A percentile compares a stretch with the other conserved stretches of the same genome.
Conservation (phyloP, 768 basidiomycete species). For the Aureoboletus auriporus region DNA sequence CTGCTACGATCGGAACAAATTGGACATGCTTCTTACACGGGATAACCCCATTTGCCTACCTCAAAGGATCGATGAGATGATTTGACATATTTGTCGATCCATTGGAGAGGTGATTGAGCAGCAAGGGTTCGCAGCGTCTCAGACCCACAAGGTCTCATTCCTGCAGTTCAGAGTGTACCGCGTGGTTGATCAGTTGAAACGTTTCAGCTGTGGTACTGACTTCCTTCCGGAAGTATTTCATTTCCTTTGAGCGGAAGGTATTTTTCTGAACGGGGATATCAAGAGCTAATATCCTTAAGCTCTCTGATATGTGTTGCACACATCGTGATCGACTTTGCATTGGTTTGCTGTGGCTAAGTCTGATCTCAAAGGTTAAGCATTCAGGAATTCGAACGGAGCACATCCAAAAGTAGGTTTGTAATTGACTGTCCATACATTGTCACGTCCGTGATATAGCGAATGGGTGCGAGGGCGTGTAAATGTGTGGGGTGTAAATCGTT, state of each 20-base stretch:
- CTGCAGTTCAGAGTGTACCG: not conserved
- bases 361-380: not conserved
- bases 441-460: slow-evolving; percentile 12
- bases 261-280: not conserved
- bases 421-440: slow-evolving; percentile 18
- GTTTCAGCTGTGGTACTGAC: not conserved
- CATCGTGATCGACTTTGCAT: too few relatives aligned
- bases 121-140: not conserved
- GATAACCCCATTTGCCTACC: not conserved
- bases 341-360: not conserved
- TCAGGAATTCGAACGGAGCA: not conserved
- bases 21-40: not conserved
- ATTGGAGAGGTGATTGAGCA: not conserved
- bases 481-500: slow-evolving; percentile 20
- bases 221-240: not conserved
- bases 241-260: not conserved
- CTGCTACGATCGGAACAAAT: slow-evolving; percentile 2
- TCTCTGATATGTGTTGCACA: too few relatives aligned
- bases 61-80: slow-evolving; percentile 3
- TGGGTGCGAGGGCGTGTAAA: slow-evolving; percentile 7
- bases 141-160: not conserved
- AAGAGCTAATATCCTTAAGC: too few relatives aligned
- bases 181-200: not conserved
- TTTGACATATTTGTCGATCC: not conserved
- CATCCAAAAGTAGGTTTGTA: slow-evolving; percentile 5